phyloP scores from a whole-genome alignment of 306 rosid species.

The Biancaea sappan region DNA sequence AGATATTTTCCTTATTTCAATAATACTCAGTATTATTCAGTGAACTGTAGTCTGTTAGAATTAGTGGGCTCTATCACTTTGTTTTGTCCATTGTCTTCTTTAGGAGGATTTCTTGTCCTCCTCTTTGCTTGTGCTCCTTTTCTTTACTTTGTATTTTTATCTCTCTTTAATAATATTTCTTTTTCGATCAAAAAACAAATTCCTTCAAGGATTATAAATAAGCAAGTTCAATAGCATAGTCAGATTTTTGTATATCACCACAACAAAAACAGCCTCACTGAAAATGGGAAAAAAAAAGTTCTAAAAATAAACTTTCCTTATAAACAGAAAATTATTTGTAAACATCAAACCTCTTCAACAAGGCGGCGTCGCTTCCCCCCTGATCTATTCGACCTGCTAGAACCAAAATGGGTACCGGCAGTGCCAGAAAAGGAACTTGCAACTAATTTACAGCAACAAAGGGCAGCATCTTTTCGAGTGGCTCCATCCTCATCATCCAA shows the following conservation, averaged over 20 bases:
- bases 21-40: too few species aligned
- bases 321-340: neutral
- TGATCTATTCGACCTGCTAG: conserved; percentile 70
- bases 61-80: too few species aligned
- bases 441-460: conserved; percentile 92
- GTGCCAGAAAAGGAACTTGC: conserved; percentile 80
- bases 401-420: conserved; percentile 60
- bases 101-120: too few species aligned
- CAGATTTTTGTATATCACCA: neutral
- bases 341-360: conserved; percentile 80
- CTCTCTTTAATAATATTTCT: too few species aligned
- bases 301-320: neutral
- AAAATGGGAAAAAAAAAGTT: neutral
- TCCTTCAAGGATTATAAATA: neutral
- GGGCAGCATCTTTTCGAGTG: conserved; percentile 90
- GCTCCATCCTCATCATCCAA: conserved; percentile 96
- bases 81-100: too few species aligned
- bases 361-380: conserved; percentile 86
- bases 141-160: too few species aligned
- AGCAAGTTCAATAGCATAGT: neutral
- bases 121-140: too few species aligned
- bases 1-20: too few species aligned
- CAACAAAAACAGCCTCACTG: neutral
- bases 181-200: neutral
- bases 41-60: too few species aligned